Percentiles rank a stretch among this genome's conserved stretches.
Conservation (phyloP, 441 rosid genomes). For the Gossypium lobatum region DNA sequence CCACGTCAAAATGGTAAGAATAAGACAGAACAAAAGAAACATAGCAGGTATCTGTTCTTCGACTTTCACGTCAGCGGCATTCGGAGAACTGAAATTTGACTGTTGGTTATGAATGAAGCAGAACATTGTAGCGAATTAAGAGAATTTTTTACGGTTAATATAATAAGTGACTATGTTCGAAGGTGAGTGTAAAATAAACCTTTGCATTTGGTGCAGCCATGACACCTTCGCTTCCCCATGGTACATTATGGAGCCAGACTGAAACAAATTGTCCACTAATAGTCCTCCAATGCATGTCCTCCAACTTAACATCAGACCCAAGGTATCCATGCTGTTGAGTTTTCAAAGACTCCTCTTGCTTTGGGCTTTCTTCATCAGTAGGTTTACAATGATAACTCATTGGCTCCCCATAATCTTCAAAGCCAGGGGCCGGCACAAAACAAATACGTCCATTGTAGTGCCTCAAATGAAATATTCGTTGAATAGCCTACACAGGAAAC, state of each 20-base stretch:
- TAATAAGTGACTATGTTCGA: background rate
- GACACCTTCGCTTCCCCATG: constrained; percentile 76
- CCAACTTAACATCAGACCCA: constrained; percentile 51
- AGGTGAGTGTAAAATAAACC: constrained; percentile 28
- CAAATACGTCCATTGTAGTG: constrained; percentile 56
- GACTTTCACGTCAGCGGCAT: background rate
- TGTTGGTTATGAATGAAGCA: background rate
- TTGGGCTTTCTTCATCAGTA: constrained; percentile 13
- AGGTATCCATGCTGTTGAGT: constrained; percentile 38
- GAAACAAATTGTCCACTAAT: constrained; percentile 87
- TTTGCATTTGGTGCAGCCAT: constrained; percentile 91
- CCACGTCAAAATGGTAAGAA: background rate
- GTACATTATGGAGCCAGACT: constrained; percentile 94
- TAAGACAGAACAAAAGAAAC: background rate
- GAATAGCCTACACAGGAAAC: constrained; percentile 50
- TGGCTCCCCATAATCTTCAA: constrained; percentile 66
- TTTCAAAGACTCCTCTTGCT: constrained; percentile 25
- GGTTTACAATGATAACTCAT: constrained; percentile 29
- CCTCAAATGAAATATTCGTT: constrained; percentile 59
- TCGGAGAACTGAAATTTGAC: background rate
- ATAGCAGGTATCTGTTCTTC: background rate
- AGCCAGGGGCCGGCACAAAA: constrained; percentile 91
- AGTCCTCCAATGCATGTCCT: constrained; percentile 60
- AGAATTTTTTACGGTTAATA: background rate
- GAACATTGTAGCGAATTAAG: background rate